phyloP scores from a whole-genome alignment of 345 rosid species.

The Theobroma cacao region DNA sequence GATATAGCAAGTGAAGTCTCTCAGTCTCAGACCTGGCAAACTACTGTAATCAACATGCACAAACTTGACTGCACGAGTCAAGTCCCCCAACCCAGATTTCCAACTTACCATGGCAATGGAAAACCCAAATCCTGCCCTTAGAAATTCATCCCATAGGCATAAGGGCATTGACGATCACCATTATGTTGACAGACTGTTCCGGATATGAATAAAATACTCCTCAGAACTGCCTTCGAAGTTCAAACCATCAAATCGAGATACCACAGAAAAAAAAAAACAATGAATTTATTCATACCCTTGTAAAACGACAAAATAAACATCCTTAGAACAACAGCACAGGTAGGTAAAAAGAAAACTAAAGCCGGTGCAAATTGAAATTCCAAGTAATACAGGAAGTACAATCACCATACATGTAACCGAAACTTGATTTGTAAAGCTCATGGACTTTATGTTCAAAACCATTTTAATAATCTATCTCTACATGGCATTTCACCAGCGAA shows the following conservation, averaged over 20 bases:
- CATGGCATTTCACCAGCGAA: constrained; percentile 14
- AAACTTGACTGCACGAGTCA: too few relatives aligned
- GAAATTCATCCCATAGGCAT: too few relatives aligned
- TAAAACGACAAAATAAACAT: neutral
- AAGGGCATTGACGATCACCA: too few relatives aligned
- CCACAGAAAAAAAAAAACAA: neutral
- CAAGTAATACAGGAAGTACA: neutral
- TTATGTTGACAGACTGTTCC: too few relatives aligned
- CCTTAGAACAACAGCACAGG: neutral
- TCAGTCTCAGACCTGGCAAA: too few relatives aligned
- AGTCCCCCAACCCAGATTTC: too few relatives aligned
- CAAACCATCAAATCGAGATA: neutral
- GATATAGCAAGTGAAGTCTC: too few relatives aligned
- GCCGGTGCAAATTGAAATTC: neutral
- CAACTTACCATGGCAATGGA: too few relatives aligned
- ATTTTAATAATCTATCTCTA: constrained; percentile 7
- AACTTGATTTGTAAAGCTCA: neutral
- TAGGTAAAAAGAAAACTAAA: neutral
- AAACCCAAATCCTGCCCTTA: too few relatives aligned
- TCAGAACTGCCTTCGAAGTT: neutral
- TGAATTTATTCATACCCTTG: constrained; percentile 8
- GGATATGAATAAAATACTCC: neutral
- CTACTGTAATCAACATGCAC: too few relatives aligned
- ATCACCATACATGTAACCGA: neutral
- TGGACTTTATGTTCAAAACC: neutral